These are phyloP conservation scores for Fusarium veterinarium DNA, from an alignment of 2,329 filamentous ascomycete genomes.

Conservation along the genomic window DNA sequence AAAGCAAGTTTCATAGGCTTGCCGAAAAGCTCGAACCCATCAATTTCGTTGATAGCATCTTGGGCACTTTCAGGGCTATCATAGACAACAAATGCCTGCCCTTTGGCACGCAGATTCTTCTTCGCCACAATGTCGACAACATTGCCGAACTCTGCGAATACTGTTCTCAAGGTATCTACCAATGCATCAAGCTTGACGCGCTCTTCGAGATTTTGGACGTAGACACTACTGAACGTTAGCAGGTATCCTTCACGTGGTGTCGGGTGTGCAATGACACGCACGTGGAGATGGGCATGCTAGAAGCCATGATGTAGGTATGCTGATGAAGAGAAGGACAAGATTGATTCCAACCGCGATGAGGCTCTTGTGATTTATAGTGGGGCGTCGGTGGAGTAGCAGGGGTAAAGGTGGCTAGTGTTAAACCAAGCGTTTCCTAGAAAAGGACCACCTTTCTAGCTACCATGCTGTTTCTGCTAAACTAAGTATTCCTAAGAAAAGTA, in stretches of 20 bases:
- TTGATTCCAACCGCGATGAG: neutral
- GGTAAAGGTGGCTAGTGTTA: too few relatives aligned
- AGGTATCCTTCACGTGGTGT: constrained; percentile 55
- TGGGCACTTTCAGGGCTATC: constrained; percentile 82
- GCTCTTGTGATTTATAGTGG: too few relatives aligned
- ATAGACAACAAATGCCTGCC: constrained; percentile 95
- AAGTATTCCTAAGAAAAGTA: too few relatives aligned
- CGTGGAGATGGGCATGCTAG: constrained; percentile 68
- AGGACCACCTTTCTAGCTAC: too few relatives aligned
- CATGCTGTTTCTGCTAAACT: too few relatives aligned
- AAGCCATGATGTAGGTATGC: constrained; percentile 48
- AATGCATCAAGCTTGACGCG: constrained; percentile 84
- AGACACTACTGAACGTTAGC: constrained; percentile 65
- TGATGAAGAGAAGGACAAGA: neutral
- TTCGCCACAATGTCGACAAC: constrained; percentile 89
- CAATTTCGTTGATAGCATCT: constrained; percentile 85
- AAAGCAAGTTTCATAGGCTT: constrained; percentile 89
- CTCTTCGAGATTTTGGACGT: constrained; percentile 90
- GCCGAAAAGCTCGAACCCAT: constrained; percentile 92
- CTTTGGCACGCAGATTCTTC: constrained; percentile 90
- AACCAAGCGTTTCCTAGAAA: too few relatives aligned
- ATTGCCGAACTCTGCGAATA: constrained; percentile 91
- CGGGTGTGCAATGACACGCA: constrained; percentile 79
- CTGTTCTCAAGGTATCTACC: constrained; percentile 75
- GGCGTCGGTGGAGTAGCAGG: too few relatives aligned